These are phyloP conservation scores for Aspergillus versicolor DNA, from an alignment of 2,329 filamentous ascomycete species.

Conservation along the genomic window DNA sequence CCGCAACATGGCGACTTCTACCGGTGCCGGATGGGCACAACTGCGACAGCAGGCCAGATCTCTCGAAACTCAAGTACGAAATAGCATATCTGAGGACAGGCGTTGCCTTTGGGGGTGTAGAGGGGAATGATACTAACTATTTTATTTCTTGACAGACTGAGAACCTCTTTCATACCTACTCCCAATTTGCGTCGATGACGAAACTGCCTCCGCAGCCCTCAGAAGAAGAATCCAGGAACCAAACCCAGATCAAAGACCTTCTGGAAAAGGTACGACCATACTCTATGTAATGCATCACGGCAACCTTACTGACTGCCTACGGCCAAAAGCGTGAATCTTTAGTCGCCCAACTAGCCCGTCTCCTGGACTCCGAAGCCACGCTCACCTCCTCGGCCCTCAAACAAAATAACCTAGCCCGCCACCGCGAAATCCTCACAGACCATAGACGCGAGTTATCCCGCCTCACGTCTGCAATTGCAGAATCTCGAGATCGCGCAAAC, in stretches of 20 bases:
- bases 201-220: conserved; percentile 80
- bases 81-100: background rate
- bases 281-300: background rate
- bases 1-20: conserved; percentile 53
- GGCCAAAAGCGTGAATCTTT: conserved; percentile 72
- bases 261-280: conserved; percentile 53
- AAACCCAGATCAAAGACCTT: conserved; percentile 79
- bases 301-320: conserved; percentile 5
- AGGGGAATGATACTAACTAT: background rate
- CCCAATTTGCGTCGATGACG: conserved; percentile 79
- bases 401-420: conserved; percentile 89
- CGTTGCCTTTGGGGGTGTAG: background rate
- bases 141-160: conserved; percentile 64
- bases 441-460: conserved; percentile 80
- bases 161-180: conserved; percentile 68
- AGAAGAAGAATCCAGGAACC: conserved; percentile 77
- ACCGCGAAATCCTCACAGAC: conserved; percentile 84
- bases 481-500: conserved; percentile 83
- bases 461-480: conserved; percentile 69
- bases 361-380: conserved; percentile 88
- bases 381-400: conserved; percentile 91
- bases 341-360: conserved; percentile 77
- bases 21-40: conserved; percentile 80
- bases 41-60: conserved; percentile 87
- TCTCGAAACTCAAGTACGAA: conserved; percentile 79